These are phyloP conservation scores for Pseudogymnoascus sp. DNA, from an alignment of 2,329 filamentous ascomycete genomes.

Conservation along the genomic window DNA sequence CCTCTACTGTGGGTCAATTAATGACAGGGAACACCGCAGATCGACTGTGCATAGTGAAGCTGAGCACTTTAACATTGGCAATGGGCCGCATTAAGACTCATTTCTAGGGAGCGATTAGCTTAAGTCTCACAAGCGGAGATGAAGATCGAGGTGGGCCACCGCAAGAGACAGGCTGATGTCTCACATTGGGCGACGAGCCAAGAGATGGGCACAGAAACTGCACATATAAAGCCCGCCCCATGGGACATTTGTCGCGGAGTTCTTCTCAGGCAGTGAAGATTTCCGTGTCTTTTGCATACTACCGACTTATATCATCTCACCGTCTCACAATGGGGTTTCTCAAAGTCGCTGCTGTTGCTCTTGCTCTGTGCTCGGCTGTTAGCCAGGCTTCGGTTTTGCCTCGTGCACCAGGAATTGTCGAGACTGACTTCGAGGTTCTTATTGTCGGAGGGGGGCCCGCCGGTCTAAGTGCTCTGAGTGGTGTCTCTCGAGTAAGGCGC, in stretches of 20 bases:
- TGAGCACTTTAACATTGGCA: conserved; percentile 1
- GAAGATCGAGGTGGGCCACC: neutral
- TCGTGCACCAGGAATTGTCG: neutral
- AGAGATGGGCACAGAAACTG: neutral
- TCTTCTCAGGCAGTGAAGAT: neutral
- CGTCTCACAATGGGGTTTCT: conserved; percentile 4
- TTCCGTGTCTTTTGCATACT: neutral
- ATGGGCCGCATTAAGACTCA: neutral
- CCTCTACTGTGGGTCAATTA: neutral
- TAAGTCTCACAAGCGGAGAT: neutral
- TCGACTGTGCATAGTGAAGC: neutral
- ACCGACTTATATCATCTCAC: neutral
- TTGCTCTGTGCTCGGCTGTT: neutral
- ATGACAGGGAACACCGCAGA: neutral
- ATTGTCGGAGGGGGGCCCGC: conserved; percentile 37
- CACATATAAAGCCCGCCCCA: neutral
- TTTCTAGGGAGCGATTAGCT: neutral
- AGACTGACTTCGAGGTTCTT: conserved; percentile 22
- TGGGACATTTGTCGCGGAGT: neutral
- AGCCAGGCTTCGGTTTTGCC: conserved; percentile 2
- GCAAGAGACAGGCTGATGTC: neutral
- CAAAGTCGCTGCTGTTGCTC: neutral
- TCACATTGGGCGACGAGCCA: neutral
- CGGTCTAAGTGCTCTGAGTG: conserved; percentile 32
- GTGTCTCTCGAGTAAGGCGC: conserved; percentile 30